Evolutionary conservation across 1,284 basidiomycete genomes (phyloP), one percentile per base, ranked within the genome.

Genomic region (Moesziomyces globuligerus): DNA sequence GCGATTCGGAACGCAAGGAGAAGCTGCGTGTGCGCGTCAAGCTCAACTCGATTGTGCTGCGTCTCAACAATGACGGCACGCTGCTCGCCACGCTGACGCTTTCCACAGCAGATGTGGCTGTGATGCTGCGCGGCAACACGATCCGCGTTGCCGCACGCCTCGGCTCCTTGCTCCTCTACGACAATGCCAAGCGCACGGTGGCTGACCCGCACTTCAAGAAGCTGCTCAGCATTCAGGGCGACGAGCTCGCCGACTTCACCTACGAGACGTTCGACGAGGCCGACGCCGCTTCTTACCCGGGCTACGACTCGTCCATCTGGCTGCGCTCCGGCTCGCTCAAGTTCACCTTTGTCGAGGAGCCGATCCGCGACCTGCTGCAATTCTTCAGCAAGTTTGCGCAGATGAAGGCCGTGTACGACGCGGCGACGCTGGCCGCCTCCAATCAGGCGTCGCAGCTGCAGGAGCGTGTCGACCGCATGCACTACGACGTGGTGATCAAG

Each of bases 181-280:
- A 98, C 79, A 91, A 98, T 74, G 80, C 85, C 20, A 83, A 87
- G 52, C 85, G 85, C 15, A 84, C 88, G 32, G 71, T 74, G 17
- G 74, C 72, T 1, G 87, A 89, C 53, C 86, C 88, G 1, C 72
- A 81, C 13, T 96, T 95, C 85, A 91, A 92, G 78, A 88, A 93
- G 76, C 87, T 99, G 9, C 84, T 99, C 53, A 91, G 93, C 26
- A 98, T 98, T 54, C 93, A 98, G 80, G 96, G 94, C 36, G 89
- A 93, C 75, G 92, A 98, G 82, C 89, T 98, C 44, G 95, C 94
- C 23, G 92, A 97, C 82, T 94, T 99, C 84, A 89, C 88, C 52
- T 98, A 98, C 83, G 91, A 97, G 83, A 98, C 94, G 0, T 95
- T 90, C 83, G 91, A 95, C 82, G 83, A 85, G 3, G 76, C 73